Conservation (phyloP, 2,329 filamentous ascomycete genomes). For the Trichoderma afroharzianum region DNA sequence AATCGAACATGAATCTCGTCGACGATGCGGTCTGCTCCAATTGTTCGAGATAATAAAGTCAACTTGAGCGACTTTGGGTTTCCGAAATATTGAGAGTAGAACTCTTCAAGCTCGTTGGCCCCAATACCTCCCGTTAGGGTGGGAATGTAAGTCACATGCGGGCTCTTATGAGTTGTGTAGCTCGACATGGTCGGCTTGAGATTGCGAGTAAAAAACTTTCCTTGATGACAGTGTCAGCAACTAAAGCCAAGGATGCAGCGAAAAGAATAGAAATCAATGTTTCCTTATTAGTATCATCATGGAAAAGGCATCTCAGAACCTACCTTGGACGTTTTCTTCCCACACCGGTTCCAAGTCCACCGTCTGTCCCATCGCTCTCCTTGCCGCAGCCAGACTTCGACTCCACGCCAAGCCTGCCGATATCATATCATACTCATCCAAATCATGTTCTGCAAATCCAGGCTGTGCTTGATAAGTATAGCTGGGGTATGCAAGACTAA, state of each 20-base stretch:
- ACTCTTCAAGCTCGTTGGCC: constrained; percentile 52
- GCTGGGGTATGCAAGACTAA: constrained; percentile 36
- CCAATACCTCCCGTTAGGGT: constrained; percentile 64
- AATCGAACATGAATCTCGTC: constrained; percentile 60
- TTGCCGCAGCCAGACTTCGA: constrained; percentile 57
- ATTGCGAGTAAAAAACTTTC: constrained; percentile 54
- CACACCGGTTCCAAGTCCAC: constrained; percentile 62
- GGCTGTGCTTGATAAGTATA: constrained; percentile 48
- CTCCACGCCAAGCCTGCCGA: constrained; percentile 65
- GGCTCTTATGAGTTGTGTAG: constrained; percentile 55
- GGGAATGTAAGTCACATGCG: constrained; percentile 66
- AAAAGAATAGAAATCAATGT: background rate
- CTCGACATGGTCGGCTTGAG: constrained; percentile 60
- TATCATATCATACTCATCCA: constrained; percentile 64
- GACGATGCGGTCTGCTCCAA: constrained; percentile 61
- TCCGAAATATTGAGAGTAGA: constrained; percentile 63
- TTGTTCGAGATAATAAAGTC: constrained; percentile 61
- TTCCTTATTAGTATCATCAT: background rate
- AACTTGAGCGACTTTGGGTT: constrained; percentile 59
- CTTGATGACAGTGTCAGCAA: constrained; percentile 23
- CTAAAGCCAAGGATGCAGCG: background rate
- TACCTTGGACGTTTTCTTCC: constrained; percentile 61
- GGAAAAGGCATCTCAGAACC: constrained; percentile 24
- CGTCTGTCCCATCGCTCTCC: constrained; percentile 60
- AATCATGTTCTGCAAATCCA: constrained; percentile 68